Conservation (phyloP, 768 basidiomycete genomes). For the Lactarius deliciosus region DNA sequence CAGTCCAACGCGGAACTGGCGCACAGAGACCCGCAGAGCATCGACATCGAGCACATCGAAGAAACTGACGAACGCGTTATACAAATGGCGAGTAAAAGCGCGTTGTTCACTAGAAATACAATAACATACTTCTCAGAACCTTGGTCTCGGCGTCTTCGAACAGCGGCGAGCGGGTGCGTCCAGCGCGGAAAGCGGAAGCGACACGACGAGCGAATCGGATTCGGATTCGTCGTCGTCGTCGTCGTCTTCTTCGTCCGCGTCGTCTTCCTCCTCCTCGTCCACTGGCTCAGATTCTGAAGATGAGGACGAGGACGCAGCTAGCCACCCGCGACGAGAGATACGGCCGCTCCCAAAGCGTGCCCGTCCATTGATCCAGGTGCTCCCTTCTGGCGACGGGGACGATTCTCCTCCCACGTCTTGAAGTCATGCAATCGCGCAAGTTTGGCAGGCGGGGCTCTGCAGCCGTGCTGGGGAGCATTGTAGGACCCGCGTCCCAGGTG, state of each 20-base stretch:
- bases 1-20: constrained; percentile 60
- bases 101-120: background rate
- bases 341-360: constrained; percentile 11
- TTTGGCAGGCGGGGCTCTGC: background rate
- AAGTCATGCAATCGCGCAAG: background rate
- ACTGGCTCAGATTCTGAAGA: constrained; percentile 11
- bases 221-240: background rate
- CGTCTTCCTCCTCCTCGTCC: background rate
- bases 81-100: constrained; percentile 51
- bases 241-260: background rate
- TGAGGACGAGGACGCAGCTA: background rate
- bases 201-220: background rate
- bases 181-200: constrained; percentile 14
- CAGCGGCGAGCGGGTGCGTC: constrained; percentile 25
- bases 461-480: background rate
- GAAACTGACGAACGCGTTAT: constrained; percentile 53
- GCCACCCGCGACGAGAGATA: background rate
- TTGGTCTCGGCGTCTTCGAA: constrained; percentile 34
- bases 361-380: constrained; percentile 17
- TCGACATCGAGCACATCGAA: constrained; percentile 69
- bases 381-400: background rate
- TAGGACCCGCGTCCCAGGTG: background rate
- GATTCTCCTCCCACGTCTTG: background rate
- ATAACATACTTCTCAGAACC: constrained; percentile 23
- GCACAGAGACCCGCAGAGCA: constrained; percentile 50